Evolutionary conservation across 1,284 basidiomycete genomes (phyloP).

Genomic region (Wallemia hederae): DNA sequence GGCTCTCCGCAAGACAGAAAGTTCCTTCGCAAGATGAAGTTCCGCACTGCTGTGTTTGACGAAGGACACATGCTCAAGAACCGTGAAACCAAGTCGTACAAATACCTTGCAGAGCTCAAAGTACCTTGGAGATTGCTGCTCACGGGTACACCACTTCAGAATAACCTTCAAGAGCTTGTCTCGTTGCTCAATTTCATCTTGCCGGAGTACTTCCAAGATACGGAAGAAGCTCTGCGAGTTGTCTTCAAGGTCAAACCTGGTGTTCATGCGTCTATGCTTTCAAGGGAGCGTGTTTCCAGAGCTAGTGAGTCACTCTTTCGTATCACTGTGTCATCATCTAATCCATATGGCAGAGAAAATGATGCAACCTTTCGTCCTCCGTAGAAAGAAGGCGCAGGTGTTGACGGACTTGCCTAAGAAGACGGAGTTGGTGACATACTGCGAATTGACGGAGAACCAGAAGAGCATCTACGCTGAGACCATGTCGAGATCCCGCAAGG

Average conservation of each 20-base stretch:
- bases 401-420: constrained; percentile 76
- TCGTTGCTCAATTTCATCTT: constrained; percentile 96
- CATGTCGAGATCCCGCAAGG: constrained; percentile 52
- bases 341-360: constrained; percentile 57
- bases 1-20: constrained; percentile 61
- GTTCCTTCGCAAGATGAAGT: constrained; percentile 69
- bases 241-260: constrained; percentile 92
- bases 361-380: constrained; percentile 95
- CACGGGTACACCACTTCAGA: constrained; percentile 77
- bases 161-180: constrained; percentile 61
- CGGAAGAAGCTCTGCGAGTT: constrained; percentile 44
- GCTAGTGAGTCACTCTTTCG: constrained; percentile 7
- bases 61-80: constrained; percentile 63
- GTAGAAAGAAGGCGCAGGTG: constrained; percentile 85
- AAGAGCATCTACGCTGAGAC: constrained; percentile 58
- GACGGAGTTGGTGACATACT: constrained; percentile 72
- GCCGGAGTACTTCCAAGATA: constrained; percentile 56
- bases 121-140: constrained; percentile 72
- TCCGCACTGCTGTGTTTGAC: constrained; percentile 20
- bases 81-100: constrained; percentile 80
- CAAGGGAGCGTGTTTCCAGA: constrained; percentile 63
- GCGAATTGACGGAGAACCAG: constrained; percentile 66
- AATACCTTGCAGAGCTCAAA: constrained; percentile 52
- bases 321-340: not conserved
- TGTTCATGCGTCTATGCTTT: constrained; percentile 53